These are phyloP conservation scores for Citrus glauca DNA, from an alignment of 345 rosid species.

Conservation along the genomic window DNA sequence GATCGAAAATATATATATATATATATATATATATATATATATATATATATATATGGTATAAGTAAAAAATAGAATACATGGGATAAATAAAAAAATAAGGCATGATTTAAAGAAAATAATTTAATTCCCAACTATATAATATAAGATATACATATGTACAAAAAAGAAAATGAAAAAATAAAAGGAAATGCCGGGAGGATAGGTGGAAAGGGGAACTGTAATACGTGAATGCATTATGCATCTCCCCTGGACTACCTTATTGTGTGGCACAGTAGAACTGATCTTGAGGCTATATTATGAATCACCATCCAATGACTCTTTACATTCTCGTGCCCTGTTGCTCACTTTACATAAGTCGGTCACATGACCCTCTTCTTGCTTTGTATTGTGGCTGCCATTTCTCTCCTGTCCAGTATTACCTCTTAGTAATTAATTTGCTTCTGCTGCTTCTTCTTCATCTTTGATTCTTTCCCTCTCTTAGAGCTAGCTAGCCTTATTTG, in stretches of 20 bases:
- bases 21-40: too few relatives aligned
- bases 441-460: neutral
- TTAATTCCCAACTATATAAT: too few relatives aligned
- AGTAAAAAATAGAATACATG: too few relatives aligned
- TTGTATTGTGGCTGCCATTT: constrained; percentile 13
- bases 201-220: neutral
- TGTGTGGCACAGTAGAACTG: neutral
- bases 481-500: too few relatives aligned
- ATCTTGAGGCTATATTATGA: constrained; percentile 9
- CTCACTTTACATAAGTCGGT: constrained; percentile 27
- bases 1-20: too few relatives aligned
- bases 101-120: too few relatives aligned
- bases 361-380: constrained; percentile 31
- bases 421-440: too few relatives aligned
- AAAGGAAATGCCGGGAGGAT: neutral
- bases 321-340: constrained; percentile 38
- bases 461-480: neutral
- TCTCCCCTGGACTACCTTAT: constrained; percentile 8
- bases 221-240: constrained; percentile 1
- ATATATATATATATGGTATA: too few relatives aligned
- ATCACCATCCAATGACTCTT: constrained; percentile 6
- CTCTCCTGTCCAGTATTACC: neutral
- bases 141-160: too few relatives aligned
- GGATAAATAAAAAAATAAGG: too few relatives aligned
- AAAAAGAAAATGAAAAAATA: too few relatives aligned